Evolutionary conservation across 179 eudicot species (phyloP), one percentile per base, ranked within the genome.

Genomic region (Camellia oleifera): DNA sequence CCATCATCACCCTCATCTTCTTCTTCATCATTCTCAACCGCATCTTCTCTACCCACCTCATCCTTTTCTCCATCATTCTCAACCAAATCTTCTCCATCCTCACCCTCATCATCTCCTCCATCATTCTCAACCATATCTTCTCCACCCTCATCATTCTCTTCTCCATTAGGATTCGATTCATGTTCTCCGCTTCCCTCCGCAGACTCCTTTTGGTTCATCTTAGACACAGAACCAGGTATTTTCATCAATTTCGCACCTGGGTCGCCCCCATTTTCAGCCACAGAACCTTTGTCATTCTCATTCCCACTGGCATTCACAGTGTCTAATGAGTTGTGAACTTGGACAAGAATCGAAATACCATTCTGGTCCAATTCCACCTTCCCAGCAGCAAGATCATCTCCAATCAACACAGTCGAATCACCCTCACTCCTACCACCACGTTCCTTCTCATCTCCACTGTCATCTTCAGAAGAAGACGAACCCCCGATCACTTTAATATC

Each of bases 191-290:
- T 54, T 14, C 20, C 62, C 44, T 48, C 42, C 1, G 66, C 32
- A 20, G 66, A n/a, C 40, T 32, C 40, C 40, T 32, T 32, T 32
- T 32, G 40, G 32, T 40, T 45, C 57, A 60, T 70, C 83, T 57
- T 82, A 3, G 85, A 69, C n/a, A 77, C 17, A 4, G 74, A 64
- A 71, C 65, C 69, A 13, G 44, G 66, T 57, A 26, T 66, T 53
- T 70, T 77, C 18, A 42, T 67, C 20, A 57, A 11, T 45, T 75
- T 72, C 70, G 64, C 65, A 63, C 54, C 75, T 18, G 46, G 58
- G 69, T 42, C 76, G 46, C 50, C 74, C 50, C 60, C 79, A 67
- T 50, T 77, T 78, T 56, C 78, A 48, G 61, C 66, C 75, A 72
- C 10, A 64, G 60, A 70, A 56, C 40, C 81, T 12, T 72, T 11